Percentiles rank a stretch among this genome's conserved stretches.
phyloP scores from a whole-genome alignment of 2,329 filamentous ascomycete genomes.

The Alternaria triticimaculans region DNA sequence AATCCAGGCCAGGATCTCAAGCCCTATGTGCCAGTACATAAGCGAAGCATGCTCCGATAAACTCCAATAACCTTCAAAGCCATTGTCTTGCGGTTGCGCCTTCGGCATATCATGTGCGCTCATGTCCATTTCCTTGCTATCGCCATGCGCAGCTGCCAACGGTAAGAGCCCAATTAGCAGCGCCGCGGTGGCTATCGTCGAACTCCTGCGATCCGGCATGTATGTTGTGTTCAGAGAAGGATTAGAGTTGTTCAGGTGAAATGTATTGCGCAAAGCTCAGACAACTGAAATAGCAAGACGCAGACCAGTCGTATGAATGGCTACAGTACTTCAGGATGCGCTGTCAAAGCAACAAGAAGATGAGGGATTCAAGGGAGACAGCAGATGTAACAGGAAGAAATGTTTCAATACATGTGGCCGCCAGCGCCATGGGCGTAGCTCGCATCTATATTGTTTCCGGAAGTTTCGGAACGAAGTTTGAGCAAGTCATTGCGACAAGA shows the following conservation, averaged over 20 bases:
- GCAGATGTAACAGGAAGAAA: slow-evolving; percentile 13
- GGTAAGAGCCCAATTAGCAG: slow-evolving; percentile 51
- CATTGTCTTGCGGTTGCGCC: slow-evolving; percentile 21
- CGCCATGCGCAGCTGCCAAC: slow-evolving; percentile 51
- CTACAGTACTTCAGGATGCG: slow-evolving; percentile 3
- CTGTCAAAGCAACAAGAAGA: slow-evolving; percentile 4
- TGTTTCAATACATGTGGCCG: slow-evolving; percentile 3
- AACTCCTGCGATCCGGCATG: slow-evolving; percentile 34
- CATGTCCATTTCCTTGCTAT: slow-evolving; percentile 40
- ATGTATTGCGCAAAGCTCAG: background rate
- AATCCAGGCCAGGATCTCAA: slow-evolving; percentile 76
- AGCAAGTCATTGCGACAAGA: slow-evolving; percentile 26
- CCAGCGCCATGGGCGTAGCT: slow-evolving; percentile 6
- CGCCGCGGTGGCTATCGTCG: slow-evolving; percentile 41
- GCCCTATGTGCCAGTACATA: slow-evolving; percentile 72
- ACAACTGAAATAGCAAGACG: background rate
- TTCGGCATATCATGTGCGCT: slow-evolving; percentile 30
- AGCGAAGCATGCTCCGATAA: slow-evolving; percentile 60
- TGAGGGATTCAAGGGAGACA: slow-evolving; percentile 7
- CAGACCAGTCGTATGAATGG: background rate
- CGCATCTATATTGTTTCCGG: slow-evolving; percentile 27
- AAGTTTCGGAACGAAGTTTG: slow-evolving; percentile 31
- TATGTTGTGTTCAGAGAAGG: slow-evolving; percentile 18
- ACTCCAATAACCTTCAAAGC: slow-evolving; percentile 64
- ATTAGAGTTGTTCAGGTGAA: background rate